phyloP scores from a whole-genome alignment of 148 eudicot species.

The Euryodendron excelsum region DNA sequence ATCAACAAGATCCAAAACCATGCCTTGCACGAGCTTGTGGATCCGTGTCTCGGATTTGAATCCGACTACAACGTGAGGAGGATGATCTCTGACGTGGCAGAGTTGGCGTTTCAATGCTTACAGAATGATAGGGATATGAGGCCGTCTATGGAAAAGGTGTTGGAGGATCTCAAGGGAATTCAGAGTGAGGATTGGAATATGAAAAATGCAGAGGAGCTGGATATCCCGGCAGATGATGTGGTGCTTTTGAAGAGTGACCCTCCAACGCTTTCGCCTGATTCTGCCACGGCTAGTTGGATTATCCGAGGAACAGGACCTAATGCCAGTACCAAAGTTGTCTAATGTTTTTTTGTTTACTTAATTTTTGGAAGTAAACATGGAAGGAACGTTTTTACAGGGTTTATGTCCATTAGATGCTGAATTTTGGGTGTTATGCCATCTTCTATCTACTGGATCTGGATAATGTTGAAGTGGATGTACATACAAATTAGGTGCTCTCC shows the following conservation, averaged over 20 bases:
- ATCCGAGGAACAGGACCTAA: not conserved
- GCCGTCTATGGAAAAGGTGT: slow-evolving; percentile 39
- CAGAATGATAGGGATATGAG: slow-evolving; percentile 29
- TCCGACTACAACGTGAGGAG: slow-evolving; percentile 17
- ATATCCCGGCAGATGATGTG: not conserved
- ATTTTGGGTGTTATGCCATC: not conserved
- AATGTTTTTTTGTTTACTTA: not conserved
- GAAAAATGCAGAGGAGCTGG: not conserved
- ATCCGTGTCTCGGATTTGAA: slow-evolving; percentile 30
- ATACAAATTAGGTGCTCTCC: too few species aligned
- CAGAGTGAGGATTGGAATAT: not conserved
- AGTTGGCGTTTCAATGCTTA: slow-evolving; percentile 37
- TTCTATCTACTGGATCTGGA: not conserved
- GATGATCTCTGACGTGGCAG: slow-evolving; percentile 28
- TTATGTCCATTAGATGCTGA: not conserved
- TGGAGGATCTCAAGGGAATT: slow-evolving; percentile 18
- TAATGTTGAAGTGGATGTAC: not conserved
- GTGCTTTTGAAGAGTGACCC: slow-evolving; percentile 9
- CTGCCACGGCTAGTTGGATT: too few species aligned
- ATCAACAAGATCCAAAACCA: slow-evolving; percentile 26
- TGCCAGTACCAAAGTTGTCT: not conserved
- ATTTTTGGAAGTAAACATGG: not conserved
- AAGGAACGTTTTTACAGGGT: not conserved
- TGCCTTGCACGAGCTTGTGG: slow-evolving; percentile 32
- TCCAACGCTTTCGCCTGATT: not conserved